Evolutionary conservation across 352 stramenopile species (phyloP).

Genomic region (Lagenidium giganteum): DNA sequence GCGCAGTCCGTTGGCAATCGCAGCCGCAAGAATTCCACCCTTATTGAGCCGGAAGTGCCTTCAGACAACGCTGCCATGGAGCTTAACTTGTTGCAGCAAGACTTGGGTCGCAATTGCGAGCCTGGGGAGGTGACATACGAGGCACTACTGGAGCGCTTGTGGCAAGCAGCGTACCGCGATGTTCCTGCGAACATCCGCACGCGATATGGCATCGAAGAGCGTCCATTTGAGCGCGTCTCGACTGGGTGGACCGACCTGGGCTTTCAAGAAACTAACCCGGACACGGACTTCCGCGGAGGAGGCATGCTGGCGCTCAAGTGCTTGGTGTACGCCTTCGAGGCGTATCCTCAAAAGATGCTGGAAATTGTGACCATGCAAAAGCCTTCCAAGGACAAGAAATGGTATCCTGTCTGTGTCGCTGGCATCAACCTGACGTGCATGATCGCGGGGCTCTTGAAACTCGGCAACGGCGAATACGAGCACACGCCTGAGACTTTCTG

Average conservation of each 20-base stretch:
- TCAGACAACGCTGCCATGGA: constrained; percentile 30
- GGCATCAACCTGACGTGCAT: constrained; percentile 85
- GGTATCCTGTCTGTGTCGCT: constrained; percentile 79
- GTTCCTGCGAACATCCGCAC: background rate
- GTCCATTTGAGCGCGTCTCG: constrained; percentile 31
- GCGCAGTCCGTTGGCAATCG: constrained; percentile 3
- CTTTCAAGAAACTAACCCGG: constrained; percentile 72
- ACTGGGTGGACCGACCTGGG: constrained; percentile 72
- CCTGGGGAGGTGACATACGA: constrained; percentile 63
- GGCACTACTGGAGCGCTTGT: constrained; percentile 48
- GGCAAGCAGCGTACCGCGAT: constrained; percentile 50
- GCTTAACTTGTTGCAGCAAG: constrained; percentile 48
- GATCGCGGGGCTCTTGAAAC: constrained; percentile 53
- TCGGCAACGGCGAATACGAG: constrained; percentile 58
- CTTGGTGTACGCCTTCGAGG: constrained; percentile 77
- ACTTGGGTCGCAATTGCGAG: constrained; percentile 60
- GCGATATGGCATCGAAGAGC: background rate
- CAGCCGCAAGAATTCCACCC: background rate
- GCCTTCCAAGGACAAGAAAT: constrained; percentile 40
- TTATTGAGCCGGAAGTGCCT: constrained; percentile 11
- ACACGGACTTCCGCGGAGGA: constrained; percentile 83
- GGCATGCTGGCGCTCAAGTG: constrained; percentile 78
- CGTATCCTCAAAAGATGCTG: constrained; percentile 66
- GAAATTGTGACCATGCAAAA: constrained; percentile 45
- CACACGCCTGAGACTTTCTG: constrained; percentile 43